These are phyloP conservation scores for Cryptococcus sp. DNA, from an alignment of 1,284 basidiomycete genomes.

Conservation along the genomic window DNA sequence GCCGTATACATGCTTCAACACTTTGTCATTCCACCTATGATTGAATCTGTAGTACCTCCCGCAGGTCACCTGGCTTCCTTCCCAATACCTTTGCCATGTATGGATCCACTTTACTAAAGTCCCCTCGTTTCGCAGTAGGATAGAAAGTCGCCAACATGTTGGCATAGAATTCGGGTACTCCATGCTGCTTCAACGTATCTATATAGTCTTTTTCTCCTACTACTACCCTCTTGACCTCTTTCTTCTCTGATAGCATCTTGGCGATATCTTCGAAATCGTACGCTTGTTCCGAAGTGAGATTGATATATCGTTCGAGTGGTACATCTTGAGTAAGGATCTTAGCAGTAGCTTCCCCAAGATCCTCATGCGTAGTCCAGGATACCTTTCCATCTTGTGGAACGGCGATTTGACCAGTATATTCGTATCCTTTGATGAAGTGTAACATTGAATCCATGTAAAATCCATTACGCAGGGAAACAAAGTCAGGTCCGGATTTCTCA, in stretches of 20 bases:
- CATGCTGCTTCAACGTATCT: background rate
- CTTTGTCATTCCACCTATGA: too few relatives aligned
- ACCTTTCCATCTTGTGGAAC: slow-evolving; percentile 10
- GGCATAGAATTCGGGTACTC: background rate
- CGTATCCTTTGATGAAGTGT: background rate
- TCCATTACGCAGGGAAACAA: slow-evolving; percentile 48
- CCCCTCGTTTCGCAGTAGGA: background rate
- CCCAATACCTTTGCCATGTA: background rate
- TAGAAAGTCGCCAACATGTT: background rate
- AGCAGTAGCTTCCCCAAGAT: slow-evolving; percentile 9
- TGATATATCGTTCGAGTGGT: background rate
- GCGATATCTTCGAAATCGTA: background rate
- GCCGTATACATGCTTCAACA: too few relatives aligned
- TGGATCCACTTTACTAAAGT: background rate
- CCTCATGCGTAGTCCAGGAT: slow-evolving; percentile 8
- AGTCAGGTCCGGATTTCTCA: slow-evolving; percentile 43
- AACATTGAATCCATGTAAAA: slow-evolving; percentile 40
- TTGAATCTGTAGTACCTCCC: background rate
- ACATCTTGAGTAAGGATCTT: background rate
- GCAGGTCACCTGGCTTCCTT: background rate
- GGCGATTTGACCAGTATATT: background rate
- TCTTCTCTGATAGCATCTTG: background rate
- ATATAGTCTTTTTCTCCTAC: background rate
- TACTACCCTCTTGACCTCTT: background rate
- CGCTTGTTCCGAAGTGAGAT: background rate